Evolutionary conservation across 345 rosid species (phyloP), one percentile per base, ranked within the genome.

Genomic region (Fremontodendron californicum): DNA sequence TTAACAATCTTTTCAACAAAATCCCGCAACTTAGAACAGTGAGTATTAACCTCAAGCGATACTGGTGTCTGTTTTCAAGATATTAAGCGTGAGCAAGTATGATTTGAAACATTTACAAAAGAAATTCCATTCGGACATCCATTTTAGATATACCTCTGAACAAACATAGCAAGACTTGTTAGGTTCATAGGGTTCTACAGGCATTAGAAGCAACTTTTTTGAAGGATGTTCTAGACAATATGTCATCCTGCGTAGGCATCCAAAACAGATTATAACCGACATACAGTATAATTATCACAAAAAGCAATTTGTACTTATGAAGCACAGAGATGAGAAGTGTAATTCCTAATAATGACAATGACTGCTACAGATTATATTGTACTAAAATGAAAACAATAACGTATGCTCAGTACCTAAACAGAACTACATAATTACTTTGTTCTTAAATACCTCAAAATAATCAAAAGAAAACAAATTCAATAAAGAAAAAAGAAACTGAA

Each of bases 91-190:
- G 25, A 72, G 80, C 71, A 65, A 49, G 64, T 70, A 71, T 49
- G 66, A 69, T 45, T 69, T 19, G 58, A 78, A 74, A 71, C 39
- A 71, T 3, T 39, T 27, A 35, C 46, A 71, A 72, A 74, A 69
- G 45, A 52, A 57, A 67, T 18, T 43, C 69, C 78, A 68, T 25
- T 54, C 11, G 62, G 49, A 75, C 42, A 61, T 71, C 63, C 35
- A 15, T 42, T 58, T 62, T 39, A n/a, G 69, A 62, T 54, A 76
- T 89, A 96, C 99, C 94, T 92, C 84, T 23, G 97, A 96, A 85
- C 99, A 94, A 84, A 96, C 99, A 84, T 91, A 96, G 81, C 99
- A 96, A 64, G 97, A 85, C 64, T 87, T 89, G 88, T 94, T 90
- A 2, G 98, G 97, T 75, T 92, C 97, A 83, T 78, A 92, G 79